Percentiles rank a stretch among this genome's conserved stretches.
phyloP scores from a whole-genome alignment of 2,329 filamentous ascomycete species.

The Teratosphaeria nubilosa region DNA sequence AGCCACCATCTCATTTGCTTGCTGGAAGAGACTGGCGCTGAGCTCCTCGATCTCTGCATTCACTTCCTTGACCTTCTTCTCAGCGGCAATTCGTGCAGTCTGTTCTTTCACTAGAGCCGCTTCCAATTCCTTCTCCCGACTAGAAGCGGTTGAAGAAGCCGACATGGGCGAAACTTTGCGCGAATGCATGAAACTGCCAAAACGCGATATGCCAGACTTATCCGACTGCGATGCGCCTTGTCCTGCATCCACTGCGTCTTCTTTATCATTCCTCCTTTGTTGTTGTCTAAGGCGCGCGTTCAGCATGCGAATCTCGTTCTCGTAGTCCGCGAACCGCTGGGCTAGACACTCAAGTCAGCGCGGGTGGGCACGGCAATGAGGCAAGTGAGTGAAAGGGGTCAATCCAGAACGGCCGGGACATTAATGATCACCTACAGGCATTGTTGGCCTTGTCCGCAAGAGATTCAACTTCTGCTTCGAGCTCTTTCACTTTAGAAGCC shows the following conservation, averaged over 20 bases:
- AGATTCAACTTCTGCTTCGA: slow-evolving; percentile 59
- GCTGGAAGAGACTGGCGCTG: slow-evolving; percentile 63
- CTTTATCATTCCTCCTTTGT: slow-evolving; percentile 12
- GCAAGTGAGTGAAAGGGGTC: neutral
- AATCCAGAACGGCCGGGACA: neutral
- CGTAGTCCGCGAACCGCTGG: slow-evolving; percentile 59
- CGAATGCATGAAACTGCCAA: slow-evolving; percentile 34
- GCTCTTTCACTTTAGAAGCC: slow-evolving; percentile 42
- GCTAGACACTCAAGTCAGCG: slow-evolving; percentile 10
- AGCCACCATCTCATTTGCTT: slow-evolving; percentile 83
- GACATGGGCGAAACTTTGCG: slow-evolving; percentile 26
- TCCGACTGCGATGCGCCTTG: slow-evolving; percentile 17
- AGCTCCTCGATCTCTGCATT: slow-evolving; percentile 70
- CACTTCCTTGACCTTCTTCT: slow-evolving; percentile 56
- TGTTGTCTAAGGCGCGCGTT: slow-evolving; percentile 32
- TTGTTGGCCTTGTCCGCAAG: slow-evolving; percentile 63
- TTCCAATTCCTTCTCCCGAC: slow-evolving; percentile 41
- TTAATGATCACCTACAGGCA: slow-evolving; percentile 36
- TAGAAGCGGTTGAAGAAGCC: slow-evolving; percentile 17
- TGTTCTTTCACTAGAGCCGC: slow-evolving; percentile 58
- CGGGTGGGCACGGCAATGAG: neutral
- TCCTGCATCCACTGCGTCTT: slow-evolving; percentile 9
- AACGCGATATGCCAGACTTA: slow-evolving; percentile 26
- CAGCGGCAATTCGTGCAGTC: slow-evolving; percentile 55
- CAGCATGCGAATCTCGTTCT: slow-evolving; percentile 60